Evolutionary conservation across 495 filamentous ascomycete genomes (phyloP).

Genomic region (Polyplosphaeria fusca): DNA sequence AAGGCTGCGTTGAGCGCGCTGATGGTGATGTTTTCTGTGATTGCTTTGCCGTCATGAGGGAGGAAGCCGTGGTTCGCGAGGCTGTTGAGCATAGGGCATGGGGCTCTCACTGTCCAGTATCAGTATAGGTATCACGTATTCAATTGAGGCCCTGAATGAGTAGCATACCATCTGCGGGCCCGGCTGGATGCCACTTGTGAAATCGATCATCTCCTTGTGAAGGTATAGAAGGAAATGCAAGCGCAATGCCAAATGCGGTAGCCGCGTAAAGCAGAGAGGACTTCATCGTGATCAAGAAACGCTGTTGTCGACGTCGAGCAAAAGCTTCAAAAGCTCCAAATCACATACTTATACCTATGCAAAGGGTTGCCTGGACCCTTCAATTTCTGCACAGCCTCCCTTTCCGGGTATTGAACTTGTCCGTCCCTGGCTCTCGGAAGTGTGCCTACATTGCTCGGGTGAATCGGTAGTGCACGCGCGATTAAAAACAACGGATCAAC

Average conservation of each 20-base stretch:
- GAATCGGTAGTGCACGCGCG: too few relatives aligned
- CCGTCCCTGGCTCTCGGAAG: background rate
- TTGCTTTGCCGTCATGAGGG: conserved; percentile 25
- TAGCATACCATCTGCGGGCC: background rate
- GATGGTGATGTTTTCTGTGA: conserved; percentile 9
- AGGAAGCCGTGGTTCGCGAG: conserved; percentile 33
- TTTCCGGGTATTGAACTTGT: background rate
- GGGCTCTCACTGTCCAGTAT: background rate
- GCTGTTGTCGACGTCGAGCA: background rate
- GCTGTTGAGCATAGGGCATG: conserved; percentile 33
- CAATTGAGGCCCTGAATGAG: too few relatives aligned
- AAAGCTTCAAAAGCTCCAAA: background rate
- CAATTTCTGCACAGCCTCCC: background rate
- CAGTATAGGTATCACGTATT: background rate
- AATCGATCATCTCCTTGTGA: too few relatives aligned
- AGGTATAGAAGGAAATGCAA: background rate
- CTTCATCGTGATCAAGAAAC: background rate
- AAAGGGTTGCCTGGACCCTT: too few relatives aligned
- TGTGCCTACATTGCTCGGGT: background rate
- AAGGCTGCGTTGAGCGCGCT: conserved; percentile 18
- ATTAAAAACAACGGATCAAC: too few relatives aligned
- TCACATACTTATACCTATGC: background rate
- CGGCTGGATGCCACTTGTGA: background rate
- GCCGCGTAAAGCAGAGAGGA: background rate
- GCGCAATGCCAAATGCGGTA: background rate